Base-by-base conservation (phyloP, 2,329 filamentous ascomycete species). In the Fusarium sp. region DNA sequence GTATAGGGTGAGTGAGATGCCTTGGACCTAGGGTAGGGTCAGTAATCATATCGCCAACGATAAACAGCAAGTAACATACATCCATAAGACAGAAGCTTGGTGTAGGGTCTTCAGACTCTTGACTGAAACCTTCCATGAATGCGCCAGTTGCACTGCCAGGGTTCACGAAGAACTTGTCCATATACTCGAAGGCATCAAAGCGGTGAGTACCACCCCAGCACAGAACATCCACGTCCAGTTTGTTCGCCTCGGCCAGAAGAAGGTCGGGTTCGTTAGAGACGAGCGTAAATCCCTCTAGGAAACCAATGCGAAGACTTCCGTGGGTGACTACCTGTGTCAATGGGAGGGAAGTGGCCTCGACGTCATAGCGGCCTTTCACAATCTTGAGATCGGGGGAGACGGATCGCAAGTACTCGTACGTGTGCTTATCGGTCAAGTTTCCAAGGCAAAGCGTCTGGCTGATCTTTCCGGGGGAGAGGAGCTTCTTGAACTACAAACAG, bases 81-180 rank as follows among this genome's bases (percentile, higher is more conserved):
- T 98, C 95, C 95, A 98, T 98, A 79, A 98, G 82, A 77, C 96
- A 97, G 81, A 98, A 98, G 79, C 94, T 97, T 26, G 95, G 95
- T 59, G 90, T 90, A 25, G 91, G 92, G 58, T 95, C 92, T 77
- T 92, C 89, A n/a, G 82, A 84, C 42, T 86, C 86, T 53, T 82
- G 81, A 21, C 82, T 82, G 85, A 87, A 90, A 21, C 86, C 85
- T 2, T 85, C 86, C 23, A 86, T 82, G 68, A 88, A 88, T 4
- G 89, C 89, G 12, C 89, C 89, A 7, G 89, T 91, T 25, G 88
- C 89, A 75, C 86, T 90, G 6, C 89, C 89, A 3, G 89, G 89
- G 75, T 91, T 91, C 71, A 91, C 88, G 72, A 91, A 91, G 81
- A 91, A 91, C 83, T 91, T 91, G 82, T 90, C 89, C 86, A 90